Evolutionary conservation across 208 protist genomes (phyloP).

Genomic region (Tritrichomonas foetus): DNA sequence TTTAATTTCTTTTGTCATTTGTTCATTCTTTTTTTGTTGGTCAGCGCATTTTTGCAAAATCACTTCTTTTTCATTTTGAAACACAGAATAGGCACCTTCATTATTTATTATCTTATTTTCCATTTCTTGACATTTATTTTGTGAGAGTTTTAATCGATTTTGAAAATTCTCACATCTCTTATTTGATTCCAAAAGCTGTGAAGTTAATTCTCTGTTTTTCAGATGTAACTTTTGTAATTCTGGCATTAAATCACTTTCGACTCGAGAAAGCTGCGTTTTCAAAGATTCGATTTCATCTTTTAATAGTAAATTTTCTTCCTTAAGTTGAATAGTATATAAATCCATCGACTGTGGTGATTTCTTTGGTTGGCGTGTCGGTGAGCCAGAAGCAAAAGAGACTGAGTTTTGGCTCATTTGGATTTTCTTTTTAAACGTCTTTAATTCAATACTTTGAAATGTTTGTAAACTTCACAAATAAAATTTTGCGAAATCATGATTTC

Average conservation of each 20-base stretch:
- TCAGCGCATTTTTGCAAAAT: background rate
- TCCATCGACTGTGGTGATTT: no score
- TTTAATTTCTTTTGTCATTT: background rate
- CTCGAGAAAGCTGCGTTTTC: background rate
- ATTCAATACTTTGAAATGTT: no score
- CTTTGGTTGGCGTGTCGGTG: no score
- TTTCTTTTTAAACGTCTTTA: no score
- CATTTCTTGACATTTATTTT: background rate
- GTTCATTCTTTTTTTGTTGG: background rate
- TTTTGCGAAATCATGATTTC: no score
- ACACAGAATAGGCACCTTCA: background rate
- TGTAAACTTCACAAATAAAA: no score
- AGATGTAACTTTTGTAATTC: background rate
- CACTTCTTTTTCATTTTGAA: background rate
- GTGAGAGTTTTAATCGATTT: slow-evolving; percentile 9
- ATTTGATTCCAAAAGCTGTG: background rate
- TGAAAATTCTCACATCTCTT: background rate
- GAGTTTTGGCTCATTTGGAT: no score
- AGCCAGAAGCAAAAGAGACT: no score
- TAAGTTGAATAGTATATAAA: no score
- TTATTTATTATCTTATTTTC: background rate
- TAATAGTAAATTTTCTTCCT: background rate
- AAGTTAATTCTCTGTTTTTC: background rate
- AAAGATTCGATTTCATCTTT: background rate
- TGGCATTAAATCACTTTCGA: background rate